A percentile compares a stretch with the other conserved stretches of the same genome.
Evolutionary conservation across 2,329 filamentous ascomycete genomes (phyloP).

Genomic region (Didymella sp.): DNA sequence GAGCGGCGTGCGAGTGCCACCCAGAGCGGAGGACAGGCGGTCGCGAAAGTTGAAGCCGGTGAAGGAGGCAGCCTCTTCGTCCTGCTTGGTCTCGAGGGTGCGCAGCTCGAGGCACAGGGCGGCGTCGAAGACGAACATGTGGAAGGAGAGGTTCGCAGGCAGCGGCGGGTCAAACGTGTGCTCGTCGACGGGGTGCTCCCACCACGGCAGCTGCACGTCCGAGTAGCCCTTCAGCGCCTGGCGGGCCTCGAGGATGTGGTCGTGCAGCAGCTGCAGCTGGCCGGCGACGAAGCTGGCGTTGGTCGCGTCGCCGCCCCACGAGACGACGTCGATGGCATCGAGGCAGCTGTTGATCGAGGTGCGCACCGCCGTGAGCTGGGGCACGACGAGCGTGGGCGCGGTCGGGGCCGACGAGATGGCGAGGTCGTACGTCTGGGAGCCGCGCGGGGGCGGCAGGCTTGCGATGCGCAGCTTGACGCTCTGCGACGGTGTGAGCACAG

Average conservation of each 20-base stretch:
- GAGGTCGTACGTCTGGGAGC: constrained; percentile 59
- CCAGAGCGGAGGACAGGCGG: constrained; percentile 58
- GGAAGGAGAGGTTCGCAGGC: constrained; percentile 75
- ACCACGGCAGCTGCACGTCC: constrained; percentile 61
- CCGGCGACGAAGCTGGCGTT: constrained; percentile 65
- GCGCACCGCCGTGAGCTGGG: constrained; percentile 74
- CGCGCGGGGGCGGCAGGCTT: constrained; percentile 66
- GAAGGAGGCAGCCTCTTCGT: constrained; percentile 40
- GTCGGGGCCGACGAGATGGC: constrained; percentile 60
- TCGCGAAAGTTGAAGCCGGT: constrained; percentile 63
- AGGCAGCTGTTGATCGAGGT: constrained; percentile 82
- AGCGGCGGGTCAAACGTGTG: constrained; percentile 69
- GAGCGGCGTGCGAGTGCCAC: constrained; percentile 49
- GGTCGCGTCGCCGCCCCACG: constrained; percentile 71
- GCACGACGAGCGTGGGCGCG: constrained; percentile 67
- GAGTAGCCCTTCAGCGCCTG: constrained; percentile 64
- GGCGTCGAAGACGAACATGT: constrained; percentile 63
- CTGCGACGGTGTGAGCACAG: constrained; percentile 51
- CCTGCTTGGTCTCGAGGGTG: constrained; percentile 64
- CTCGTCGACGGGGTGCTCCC: constrained; percentile 61
- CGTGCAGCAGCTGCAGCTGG: constrained; percentile 64
- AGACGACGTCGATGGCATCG: constrained; percentile 79
- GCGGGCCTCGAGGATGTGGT: constrained; percentile 68
- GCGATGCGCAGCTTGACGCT: constrained; percentile 78
- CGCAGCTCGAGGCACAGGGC: constrained; percentile 69